Conservation (phyloP, 257 asterid genomes). For the Nyctanthes arbortristis region DNA sequence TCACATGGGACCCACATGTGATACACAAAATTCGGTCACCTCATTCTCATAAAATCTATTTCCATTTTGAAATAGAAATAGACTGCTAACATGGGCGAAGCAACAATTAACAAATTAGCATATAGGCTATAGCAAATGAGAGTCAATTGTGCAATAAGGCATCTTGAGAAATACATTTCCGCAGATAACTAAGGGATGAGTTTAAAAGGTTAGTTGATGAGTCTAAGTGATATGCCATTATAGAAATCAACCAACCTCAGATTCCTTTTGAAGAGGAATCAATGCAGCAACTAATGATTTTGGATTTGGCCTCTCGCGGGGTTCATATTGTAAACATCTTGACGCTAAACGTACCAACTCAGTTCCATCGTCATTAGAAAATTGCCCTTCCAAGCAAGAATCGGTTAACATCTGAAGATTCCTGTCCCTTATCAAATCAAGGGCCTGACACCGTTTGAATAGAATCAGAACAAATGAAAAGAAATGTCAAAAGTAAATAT, state of each 20-base stretch:
- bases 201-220: background rate
- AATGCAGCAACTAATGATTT: conserved; percentile 62
- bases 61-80: too few species aligned
- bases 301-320: conserved; percentile 74
- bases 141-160: background rate
- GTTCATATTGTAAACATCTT: conserved; percentile 70
- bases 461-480: conserved; percentile 1
- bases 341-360: conserved; percentile 75
- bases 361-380: conserved; percentile 65
- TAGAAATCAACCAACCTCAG: conserved; percentile 49
- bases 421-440: conserved; percentile 72
- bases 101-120: background rate
- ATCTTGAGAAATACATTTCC: background rate
- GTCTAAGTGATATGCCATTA: background rate
- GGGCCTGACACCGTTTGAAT: conserved; percentile 51
- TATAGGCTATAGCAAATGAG: background rate
- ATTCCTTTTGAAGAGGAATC: conserved; percentile 75
- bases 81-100: too few species aligned
- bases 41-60: too few species aligned
- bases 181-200: background rate
- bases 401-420: conserved; percentile 76
- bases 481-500: background rate
- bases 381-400: conserved; percentile 78
- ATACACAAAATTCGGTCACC: too few species aligned
- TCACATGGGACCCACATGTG: too few species aligned